A percentile compares a stretch with the other conserved stretches of the same genome.
Evolutionary conservation across 176 grass and related monocot species (phyloP).

Genomic region (Aegilops tauschii): DNA sequence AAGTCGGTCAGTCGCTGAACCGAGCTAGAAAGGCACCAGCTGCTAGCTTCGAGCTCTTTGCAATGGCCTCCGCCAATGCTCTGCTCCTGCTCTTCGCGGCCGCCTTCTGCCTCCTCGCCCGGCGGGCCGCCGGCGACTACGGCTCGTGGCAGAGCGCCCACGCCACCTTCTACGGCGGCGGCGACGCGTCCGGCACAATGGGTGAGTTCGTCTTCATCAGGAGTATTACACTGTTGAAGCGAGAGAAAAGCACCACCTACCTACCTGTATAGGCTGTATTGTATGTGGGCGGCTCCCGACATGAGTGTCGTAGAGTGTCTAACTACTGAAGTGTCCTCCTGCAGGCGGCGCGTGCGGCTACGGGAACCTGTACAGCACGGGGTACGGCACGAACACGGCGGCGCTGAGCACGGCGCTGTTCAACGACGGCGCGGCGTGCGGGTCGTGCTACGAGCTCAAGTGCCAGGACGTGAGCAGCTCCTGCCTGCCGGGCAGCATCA

Average conservation of each 20-base stretch:
- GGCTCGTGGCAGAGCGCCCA: slow-evolving; percentile 69
- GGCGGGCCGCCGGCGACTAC: slow-evolving; percentile 37
- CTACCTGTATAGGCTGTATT: too few relatives aligned
- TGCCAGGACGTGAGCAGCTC: slow-evolving; percentile 38
- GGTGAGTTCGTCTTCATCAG: slow-evolving; percentile 21
- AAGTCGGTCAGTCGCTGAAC: not conserved
- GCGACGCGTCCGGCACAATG: slow-evolving; percentile 90
- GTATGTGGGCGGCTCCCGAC: not conserved
- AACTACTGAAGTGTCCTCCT: not conserved
- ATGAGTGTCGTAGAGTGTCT: not conserved
- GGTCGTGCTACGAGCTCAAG: slow-evolving; percentile 68
- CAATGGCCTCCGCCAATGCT: slow-evolving; percentile 46
- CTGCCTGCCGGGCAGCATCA: slow-evolving; percentile 4
- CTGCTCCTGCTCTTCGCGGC: slow-evolving; percentile 44
- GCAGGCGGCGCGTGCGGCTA: slow-evolving; percentile 27
- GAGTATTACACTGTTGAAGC: not conserved
- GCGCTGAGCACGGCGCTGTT: slow-evolving; percentile 96
- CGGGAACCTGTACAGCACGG: slow-evolving; percentile 46
- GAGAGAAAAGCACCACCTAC: too few relatives aligned
- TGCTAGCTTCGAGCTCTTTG: not conserved
- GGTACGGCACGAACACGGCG: slow-evolving; percentile 77
- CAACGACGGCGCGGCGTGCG: slow-evolving; percentile 73
- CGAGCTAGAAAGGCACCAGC: not conserved
- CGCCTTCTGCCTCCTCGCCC: slow-evolving; percentile 31
- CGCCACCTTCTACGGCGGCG: slow-evolving; percentile 85